These are phyloP conservation scores for Exophiala mesophila DNA, from an alignment of 2,329 filamentous ascomycete genomes.

Conservation along the genomic window DNA sequence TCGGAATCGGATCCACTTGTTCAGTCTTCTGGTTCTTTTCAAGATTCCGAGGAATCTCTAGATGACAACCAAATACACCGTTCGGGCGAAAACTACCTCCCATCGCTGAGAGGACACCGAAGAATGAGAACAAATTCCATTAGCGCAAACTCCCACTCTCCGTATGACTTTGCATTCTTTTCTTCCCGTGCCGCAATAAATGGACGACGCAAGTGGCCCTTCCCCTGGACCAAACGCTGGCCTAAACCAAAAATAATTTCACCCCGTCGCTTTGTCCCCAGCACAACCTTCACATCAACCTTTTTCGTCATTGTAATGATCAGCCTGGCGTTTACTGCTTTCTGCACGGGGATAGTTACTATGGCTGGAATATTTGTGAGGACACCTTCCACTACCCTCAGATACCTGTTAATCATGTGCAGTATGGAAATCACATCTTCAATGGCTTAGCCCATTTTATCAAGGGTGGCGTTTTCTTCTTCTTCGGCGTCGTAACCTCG, in stretches of 20 bases:
- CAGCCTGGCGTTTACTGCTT: conserved; percentile 7
- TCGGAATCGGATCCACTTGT: conserved; percentile 6
- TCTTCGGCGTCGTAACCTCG: conserved; percentile 71
- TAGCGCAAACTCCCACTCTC: too few relatives aligned
- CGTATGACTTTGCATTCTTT: too few relatives aligned
- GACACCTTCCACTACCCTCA: conserved; percentile 9
- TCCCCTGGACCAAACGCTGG: background rate
- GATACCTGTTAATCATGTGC: conserved; percentile 5
- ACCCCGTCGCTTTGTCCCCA: too few relatives aligned
- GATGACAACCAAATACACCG: too few relatives aligned
- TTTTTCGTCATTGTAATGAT: conserved; percentile 5
- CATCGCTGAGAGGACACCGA: too few relatives aligned
- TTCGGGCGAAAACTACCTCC: too few relatives aligned
- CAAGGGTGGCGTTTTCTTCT: conserved; percentile 81
- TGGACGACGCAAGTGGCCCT: background rate
- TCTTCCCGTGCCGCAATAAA: background rate
- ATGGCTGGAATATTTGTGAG: conserved; percentile 37
- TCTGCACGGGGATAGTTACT: conserved; percentile 14
- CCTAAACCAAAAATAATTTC: too few relatives aligned
- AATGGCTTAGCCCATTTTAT: conserved; percentile 77
- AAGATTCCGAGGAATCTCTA: background rate
- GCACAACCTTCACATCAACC: too few relatives aligned
- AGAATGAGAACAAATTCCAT: too few relatives aligned
- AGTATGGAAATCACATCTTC: conserved; percentile 56
- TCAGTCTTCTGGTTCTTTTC: conserved; percentile 2